Evolutionary conservation across 257 asterid genomes (phyloP).

Genomic region (Penstemon newberryi): DNA sequence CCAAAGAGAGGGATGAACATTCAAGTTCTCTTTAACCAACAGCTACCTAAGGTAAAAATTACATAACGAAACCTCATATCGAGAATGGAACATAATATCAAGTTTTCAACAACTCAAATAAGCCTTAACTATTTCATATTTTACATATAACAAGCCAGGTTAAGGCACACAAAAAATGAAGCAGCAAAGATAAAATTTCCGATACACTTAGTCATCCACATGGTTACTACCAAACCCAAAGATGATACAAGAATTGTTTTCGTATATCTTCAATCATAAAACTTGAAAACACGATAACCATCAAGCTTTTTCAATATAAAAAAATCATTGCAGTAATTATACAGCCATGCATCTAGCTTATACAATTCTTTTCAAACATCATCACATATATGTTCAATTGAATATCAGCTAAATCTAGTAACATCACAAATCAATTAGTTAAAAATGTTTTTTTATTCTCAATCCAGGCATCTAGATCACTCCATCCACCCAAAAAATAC

Average conservation of each 20-base stretch:
- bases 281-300: not conserved
- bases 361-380: not conserved
- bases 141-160: not conserved
- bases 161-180: too few species aligned
- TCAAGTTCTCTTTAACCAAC: not conserved
- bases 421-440: not conserved
- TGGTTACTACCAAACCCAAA: not conserved
- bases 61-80: not conserved
- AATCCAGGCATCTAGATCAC: not conserved
- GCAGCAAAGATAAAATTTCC: too few species aligned
- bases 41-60: not conserved
- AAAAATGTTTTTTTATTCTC: not conserved
- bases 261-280: not conserved
- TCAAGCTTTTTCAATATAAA: not conserved
- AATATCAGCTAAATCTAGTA: not conserved
- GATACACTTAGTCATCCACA: not conserved
- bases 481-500: not conserved
- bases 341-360: too few species aligned
- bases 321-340: not conserved
- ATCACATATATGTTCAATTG: not conserved
- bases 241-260: not conserved
- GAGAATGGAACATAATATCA: not conserved
- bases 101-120: slow-evolving; percentile 7
- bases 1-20: not conserved
- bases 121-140: not conserved